Evolutionary conservation across 306 rosid genomes (phyloP).

Genomic region (Dalbergia cochinchinensis): DNA sequence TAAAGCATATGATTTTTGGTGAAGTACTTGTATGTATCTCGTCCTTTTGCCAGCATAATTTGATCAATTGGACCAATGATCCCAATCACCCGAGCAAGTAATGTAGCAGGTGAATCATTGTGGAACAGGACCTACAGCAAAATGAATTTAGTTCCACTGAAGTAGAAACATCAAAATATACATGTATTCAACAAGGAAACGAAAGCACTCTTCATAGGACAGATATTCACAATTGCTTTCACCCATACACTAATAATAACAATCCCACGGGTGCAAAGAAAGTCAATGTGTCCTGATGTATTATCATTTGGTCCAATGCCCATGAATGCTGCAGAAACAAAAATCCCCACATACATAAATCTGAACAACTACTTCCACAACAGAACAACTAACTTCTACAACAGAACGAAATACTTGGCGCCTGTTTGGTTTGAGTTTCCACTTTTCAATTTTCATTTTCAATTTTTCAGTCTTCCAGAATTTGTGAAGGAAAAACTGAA

Average conservation of each 20-base stretch:
- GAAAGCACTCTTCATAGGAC: not conserved
- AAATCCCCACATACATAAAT: not conserved
- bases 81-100: slow-evolving; percentile 94
- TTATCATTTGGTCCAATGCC: not conserved
- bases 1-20: slow-evolving; percentile 98
- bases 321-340: not conserved
- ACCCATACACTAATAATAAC: not conserved
- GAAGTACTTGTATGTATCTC: slow-evolving; percentile 89
- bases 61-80: slow-evolving; percentile 87
- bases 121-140: slow-evolving; percentile 87
- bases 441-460: too few relatives aligned
- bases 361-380: slow-evolving; percentile 1
- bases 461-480: too few relatives aligned
- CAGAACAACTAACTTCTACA: not conserved
- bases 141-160: slow-evolving; percentile 38
- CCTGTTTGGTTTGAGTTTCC: too few relatives aligned
- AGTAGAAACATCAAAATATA: slow-evolving; percentile 33
- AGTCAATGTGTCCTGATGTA: not conserved
- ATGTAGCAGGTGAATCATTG: slow-evolving; percentile 96
- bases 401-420: not conserved
- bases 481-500: too few relatives aligned
- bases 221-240: slow-evolving; percentile 1
- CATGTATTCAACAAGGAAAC: not conserved
- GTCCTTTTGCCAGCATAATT: slow-evolving; percentile 92
- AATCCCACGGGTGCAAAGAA: not conserved